Base-by-base conservation (phyloP, 169 alveolate genomes). In the Besnoitia besnoiti region DNA sequence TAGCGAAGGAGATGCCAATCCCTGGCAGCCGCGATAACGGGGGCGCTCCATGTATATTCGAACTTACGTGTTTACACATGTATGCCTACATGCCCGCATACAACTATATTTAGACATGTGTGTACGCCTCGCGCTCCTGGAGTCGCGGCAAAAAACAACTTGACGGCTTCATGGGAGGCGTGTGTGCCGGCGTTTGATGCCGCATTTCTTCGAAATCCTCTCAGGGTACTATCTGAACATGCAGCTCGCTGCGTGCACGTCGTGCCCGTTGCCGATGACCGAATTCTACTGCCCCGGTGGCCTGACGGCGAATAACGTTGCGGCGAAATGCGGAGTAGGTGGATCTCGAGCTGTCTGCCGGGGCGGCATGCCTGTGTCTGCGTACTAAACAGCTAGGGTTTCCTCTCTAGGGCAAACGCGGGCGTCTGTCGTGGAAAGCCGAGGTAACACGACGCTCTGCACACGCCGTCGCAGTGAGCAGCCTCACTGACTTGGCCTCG, bases 201-300 rank as follows among this genome's bases (percentile, higher is more conserved):
- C n/a, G n/a, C n/a, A n/a, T n/a, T n/a, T n/a, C n/a, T n/a, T n/a
- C n/a, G n/a, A n/a, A n/a, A n/a, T 67, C 24, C 24, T 4, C 12
- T 8, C 80, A 67, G 80, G 42, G 30, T 67, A 67, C 80, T 67
- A 67, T 42, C n/a, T 67, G 42, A 67, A 67, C 44, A 42, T n/a
- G 3, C 47, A 30, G 21, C 47, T 35, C 24, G 42, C 47, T 19
- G n/a, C 44, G 21, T 67, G 80, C 44, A n/a, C 47, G 46, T 4
- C 30, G 44, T 67, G 80, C 44, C 80, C 80, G 12, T 42, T 67
- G 2, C 80, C 80, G 4, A 16, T 42, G 24, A 5, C 4, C 4
- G n/a, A n/a, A n/a, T 67, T 67, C n/a, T 67, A 19, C 44, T 67
- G 80, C n/a, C 80, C 80, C 4, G 80, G 80, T 14, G 42, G 42